Evolutionary conservation across 2,329 filamentous ascomycete genomes (phyloP).

Genomic region (Xylariaceae sp.): DNA sequence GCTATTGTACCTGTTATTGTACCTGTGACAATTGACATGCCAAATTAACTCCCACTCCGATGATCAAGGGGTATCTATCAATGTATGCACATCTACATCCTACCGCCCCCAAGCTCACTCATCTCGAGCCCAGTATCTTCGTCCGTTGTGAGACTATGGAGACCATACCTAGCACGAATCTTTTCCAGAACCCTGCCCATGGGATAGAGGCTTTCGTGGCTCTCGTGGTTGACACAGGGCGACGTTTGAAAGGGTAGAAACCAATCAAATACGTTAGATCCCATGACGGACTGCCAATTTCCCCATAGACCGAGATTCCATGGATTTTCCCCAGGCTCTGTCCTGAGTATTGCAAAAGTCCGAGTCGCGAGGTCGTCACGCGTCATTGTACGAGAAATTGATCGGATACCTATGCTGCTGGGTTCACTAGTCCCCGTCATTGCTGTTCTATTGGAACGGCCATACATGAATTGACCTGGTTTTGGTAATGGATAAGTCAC

Average conservation of each 20-base stretch:
- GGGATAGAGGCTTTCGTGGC: constrained; percentile 67
- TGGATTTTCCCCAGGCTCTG: constrained; percentile 75
- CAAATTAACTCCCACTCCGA: constrained; percentile 14
- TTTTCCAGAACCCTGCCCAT: constrained; percentile 64
- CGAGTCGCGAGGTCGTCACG: constrained; percentile 56
- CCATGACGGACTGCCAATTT: constrained; percentile 84
- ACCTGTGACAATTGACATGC: constrained; percentile 1
- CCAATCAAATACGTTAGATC: constrained; percentile 72
- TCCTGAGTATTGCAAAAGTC: constrained; percentile 79
- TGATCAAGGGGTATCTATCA: constrained; percentile 31
- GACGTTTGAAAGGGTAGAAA: constrained; percentile 74
- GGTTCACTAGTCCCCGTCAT: constrained; percentile 3
- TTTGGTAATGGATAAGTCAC: constrained; percentile 61
- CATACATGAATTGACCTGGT: constrained; percentile 23
- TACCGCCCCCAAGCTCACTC: constrained; percentile 29
- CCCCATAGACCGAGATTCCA: constrained; percentile 73
- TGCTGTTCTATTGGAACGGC: constrained; percentile 13
- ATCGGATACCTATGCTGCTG: constrained; percentile 9
- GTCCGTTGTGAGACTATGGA: constrained; percentile 32
- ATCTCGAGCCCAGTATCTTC: constrained; percentile 35
- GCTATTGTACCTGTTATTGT: constrained; percentile 1
- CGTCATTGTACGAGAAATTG: constrained; percentile 21
- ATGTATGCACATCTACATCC: constrained; percentile 9
- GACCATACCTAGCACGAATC: constrained; percentile 50
- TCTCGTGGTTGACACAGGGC: constrained; percentile 72